Base-by-base conservation (phyloP, 345 rosid genomes). In the Arabis alpina region DNA sequence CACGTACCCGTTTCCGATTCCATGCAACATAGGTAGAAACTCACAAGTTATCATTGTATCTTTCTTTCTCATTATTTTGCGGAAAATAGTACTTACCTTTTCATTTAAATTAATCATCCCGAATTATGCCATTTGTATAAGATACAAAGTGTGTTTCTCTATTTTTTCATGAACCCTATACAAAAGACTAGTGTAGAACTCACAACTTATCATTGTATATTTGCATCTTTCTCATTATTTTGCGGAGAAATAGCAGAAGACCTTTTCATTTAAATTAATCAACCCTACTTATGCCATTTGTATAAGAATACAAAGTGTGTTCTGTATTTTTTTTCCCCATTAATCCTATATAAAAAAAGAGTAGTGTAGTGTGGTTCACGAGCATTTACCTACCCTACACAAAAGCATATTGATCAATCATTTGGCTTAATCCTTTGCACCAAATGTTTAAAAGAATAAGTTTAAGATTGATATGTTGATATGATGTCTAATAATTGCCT, bases 361-460 rank as follows among this genome's bases (percentile, higher is more conserved):
- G 36, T 4, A 45, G 40, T 71, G 58, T 55, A 62, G 51, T 64
- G 76, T 64, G 71, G 71, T 72, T 47, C 70, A 73, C 55, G 63
- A 74, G 73, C 77, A 74, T 60, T 28, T 60, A 74, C 77, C 68
- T 60, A 74, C 53, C 63, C 73, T 60, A 74, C 53, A 56, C 1
- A 51, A 42, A 41, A 62, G 27, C 48, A 19, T 19, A 19, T 19
- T 19, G 4, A 64, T 72, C 36, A 56, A 73, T 51, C 44, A 73
- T 73, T 73, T 49, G 45, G 37, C 60, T 32, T 73, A 50, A 65
- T 65, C 19, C 60, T 56, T 56, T 65, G 60, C 49, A 57, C 37
- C 66, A 73, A 57, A 41, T 57, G 65, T 49, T 6, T 49, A n/a
- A 61, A 63, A 56, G 56, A 72, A 37, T 19, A 37, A 36, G 51